Base-by-base conservation (phyloP, 2,329 filamentous ascomycete species). In the Elsinoe australis region DNA sequence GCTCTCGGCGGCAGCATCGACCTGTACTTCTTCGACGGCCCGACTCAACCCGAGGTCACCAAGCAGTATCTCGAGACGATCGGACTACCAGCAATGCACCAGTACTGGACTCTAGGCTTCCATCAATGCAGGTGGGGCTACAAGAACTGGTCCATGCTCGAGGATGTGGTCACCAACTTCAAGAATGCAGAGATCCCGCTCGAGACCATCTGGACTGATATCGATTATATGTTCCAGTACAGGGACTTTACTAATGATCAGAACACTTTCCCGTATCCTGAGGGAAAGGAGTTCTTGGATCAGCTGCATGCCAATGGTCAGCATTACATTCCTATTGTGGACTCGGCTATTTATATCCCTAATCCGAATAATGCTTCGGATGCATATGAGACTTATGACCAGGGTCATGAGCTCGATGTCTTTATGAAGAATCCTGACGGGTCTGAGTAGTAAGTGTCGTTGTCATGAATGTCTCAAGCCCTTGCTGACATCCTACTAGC, bases 91-190 rank as follows among this genome's bases (percentile, higher is more conserved):
- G 80, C 80, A 0, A 81, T 90, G 78, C 83, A 89, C 59, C 81
- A 85, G 55, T 92, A 92, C 67, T 90, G 79, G 72, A 79, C 82
- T 0, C 79, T 94, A 52, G 87, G 87, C 0, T 90, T 76, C 60
- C 87, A 94, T 55, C 86, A 94, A 61, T 90, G 85, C 57, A 75
- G 85, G 51, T 92, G 86, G 80, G 87, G 86, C 2, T 54, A 53
- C 32, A 68, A 74, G 31, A 87, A 85, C 57, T 87, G 83, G 79
- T 75, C 77, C 1, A 72, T 78, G 21, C 59, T 87, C 2, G 74
- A 82, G 53, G 75, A 75, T 54, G 71, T 78, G 8, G 68, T 77
- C 24, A 65, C 73, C 39, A 71, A 70, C 45, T 77, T 74, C 61
- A 70, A 67, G 50, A 67, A 66, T 15, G 78, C 77, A 50, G 65